These are phyloP conservation scores for Kwoniella shivajii DNA, from an alignment of 1,284 basidiomycete genomes.

Conservation along the genomic window DNA sequence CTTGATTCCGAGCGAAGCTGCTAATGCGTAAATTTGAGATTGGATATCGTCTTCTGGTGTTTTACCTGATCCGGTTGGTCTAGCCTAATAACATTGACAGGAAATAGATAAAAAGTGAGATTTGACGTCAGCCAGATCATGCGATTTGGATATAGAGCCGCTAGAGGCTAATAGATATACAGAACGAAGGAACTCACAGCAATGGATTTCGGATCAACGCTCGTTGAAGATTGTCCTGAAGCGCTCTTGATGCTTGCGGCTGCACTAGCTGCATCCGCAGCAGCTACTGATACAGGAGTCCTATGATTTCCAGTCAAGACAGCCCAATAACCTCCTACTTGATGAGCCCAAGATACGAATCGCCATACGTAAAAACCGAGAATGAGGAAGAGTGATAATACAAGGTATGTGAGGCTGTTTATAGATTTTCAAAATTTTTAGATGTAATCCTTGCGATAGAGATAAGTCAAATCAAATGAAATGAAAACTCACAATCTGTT, in stretches of 20 bases:
- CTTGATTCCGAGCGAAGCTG: constrained; percentile 49
- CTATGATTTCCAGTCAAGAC: constrained; percentile 45
- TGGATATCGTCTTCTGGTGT: constrained; percentile 37
- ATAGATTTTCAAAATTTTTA: background rate
- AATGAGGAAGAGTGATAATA: constrained; percentile 39
- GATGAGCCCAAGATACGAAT: constrained; percentile 48
- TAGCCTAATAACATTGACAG: constrained; percentile 9
- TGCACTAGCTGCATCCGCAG: constrained; percentile 12
- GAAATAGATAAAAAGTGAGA: background rate
- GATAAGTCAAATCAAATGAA: too few species aligned
- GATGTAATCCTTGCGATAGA: background rate
- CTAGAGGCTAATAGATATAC: background rate
- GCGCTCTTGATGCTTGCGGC: background rate
- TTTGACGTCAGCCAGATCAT: background rate
- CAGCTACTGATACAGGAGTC: constrained; percentile 17
- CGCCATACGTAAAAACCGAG: constrained; percentile 51
- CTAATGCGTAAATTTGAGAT: constrained; percentile 47
- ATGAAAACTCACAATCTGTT: constrained; percentile 46
- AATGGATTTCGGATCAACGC: constrained; percentile 9
- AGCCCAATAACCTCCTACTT: constrained; percentile 54
- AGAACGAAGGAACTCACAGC: constrained; percentile 4
- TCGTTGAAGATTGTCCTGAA: background rate
- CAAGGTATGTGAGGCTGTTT: constrained; percentile 49
- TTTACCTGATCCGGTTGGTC: constrained; percentile 13
- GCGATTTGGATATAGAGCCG: background rate